Percentiles rank a stretch among this genome's conserved stretches.
phyloP scores from a whole-genome alignment of 2,329 filamentous ascomycete genomes.

The Triangularia setosa region DNA sequence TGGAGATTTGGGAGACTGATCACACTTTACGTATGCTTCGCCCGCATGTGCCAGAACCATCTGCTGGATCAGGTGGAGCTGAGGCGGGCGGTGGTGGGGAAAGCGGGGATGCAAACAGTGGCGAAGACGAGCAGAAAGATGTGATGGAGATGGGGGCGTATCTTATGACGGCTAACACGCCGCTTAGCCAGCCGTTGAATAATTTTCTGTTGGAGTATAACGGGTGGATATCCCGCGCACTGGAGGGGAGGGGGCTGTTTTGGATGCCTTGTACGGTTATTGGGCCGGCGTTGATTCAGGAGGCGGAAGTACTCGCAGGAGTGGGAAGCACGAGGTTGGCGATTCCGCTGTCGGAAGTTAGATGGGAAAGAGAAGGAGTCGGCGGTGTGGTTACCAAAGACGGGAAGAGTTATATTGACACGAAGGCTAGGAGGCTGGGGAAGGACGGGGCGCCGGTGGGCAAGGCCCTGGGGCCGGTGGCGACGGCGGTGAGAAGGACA shows the following conservation, averaged over 20 bases:
- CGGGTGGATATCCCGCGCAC: constrained; percentile 70
- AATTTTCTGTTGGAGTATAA: constrained; percentile 81
- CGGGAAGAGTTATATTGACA: constrained; percentile 57
- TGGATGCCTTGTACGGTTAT: constrained; percentile 76
- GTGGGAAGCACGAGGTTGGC: constrained; percentile 73
- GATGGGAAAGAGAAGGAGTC: constrained; percentile 79
- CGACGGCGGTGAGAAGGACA: constrained; percentile 70
- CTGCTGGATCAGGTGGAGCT: neutral
- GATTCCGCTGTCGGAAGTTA: constrained; percentile 78
- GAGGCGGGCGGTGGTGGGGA: constrained; percentile 5
- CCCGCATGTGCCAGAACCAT: constrained; percentile 62
- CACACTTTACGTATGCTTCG: constrained; percentile 77
- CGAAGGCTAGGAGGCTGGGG: constrained; percentile 44
- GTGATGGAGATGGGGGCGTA: constrained; percentile 74
- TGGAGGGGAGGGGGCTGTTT: constrained; percentile 67
- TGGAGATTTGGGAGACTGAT: constrained; percentile 91
- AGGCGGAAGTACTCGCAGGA: constrained; percentile 66
- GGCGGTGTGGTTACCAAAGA: constrained; percentile 60
- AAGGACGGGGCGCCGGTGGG: constrained; percentile 26
- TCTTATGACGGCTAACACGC: constrained; percentile 75
- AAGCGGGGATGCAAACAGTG: constrained; percentile 18
- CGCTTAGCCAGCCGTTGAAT: constrained; percentile 76
- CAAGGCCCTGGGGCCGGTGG: constrained; percentile 60
- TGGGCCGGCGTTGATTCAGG: constrained; percentile 73
- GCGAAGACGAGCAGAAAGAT: constrained; percentile 57